Evolutionary conservation across 192 early-diverging fungal genomes (phyloP), one percentile per base, ranked within the genome.

Genomic region (Spizellomyces punctatus): DNA sequence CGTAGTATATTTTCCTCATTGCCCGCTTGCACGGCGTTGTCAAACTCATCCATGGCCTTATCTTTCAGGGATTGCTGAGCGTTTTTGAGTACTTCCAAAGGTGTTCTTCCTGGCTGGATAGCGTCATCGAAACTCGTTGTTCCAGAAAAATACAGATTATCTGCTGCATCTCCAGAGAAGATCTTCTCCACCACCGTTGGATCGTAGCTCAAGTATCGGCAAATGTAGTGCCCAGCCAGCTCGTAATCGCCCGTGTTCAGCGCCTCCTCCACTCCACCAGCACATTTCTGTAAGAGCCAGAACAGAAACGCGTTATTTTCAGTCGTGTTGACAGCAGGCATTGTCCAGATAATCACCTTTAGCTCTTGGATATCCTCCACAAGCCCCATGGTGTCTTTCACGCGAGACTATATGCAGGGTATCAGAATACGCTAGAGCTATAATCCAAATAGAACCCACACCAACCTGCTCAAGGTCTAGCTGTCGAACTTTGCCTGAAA

Each of bases 401-500:
- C 90, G 43, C 89, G 81, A 16, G 86, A 87, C 73, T 92, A 55
- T 36, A 21, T 61, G 12, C 36, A 0, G 27, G 21, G 27, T 22
- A 27, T 61, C 14, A 61, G 36, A 22, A 2, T 27, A 61, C 1
- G 59, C 21, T 41, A 14, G 27, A 17, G 59, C 12, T 4, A 16
- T 2, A 4, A 22, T 22, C 19, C 14, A 61, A 61, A 86, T 36
- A 36, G 42, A 76, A 36, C 44, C 44, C 0, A 75, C 72, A 70
- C 48, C 8, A 21, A 75, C 78, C 71, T 81, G 79, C 67, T 95
- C 93, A 62, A 87, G 78, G 78, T 97, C 95, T 45, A 97, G 74
- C 67, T 90, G 86, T 22, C 95, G 80, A 58, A 97, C 93, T 73
- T 92, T 92, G 19, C 83, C 90, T 71, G 91, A 93, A 63, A 97